Evolutionary conservation across 345 rosid genomes (phyloP).

Genomic region (Cardamine chenopodiifolia): DNA sequence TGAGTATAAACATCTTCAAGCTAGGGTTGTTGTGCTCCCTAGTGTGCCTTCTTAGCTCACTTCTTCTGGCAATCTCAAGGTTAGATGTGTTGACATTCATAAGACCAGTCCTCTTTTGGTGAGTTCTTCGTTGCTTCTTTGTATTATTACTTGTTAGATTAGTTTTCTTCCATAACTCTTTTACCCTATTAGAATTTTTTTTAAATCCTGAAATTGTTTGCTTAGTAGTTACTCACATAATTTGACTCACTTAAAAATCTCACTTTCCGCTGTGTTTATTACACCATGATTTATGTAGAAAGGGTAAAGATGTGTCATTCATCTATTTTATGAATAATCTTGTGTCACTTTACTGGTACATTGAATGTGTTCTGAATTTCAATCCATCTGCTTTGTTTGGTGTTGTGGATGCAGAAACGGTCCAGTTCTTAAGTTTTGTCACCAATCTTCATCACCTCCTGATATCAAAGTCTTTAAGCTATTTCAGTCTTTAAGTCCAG

Average conservation of each 20-base stretch:
- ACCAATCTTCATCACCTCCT: conserved; percentile 37
- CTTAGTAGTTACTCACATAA: not conserved
- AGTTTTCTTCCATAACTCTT: not conserved
- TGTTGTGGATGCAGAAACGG: conserved; percentile 47
- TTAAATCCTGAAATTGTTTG: not conserved
- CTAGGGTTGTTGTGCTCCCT: conserved; percentile 47
- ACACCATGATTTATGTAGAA: not conserved
- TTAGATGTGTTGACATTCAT: conserved; percentile 23
- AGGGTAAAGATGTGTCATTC: not conserved
- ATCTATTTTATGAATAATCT: not conserved
- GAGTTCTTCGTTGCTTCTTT: conserved; percentile 36
- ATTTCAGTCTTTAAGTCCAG: conserved; percentile 71
- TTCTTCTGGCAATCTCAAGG: conserved; percentile 27
- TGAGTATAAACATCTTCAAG: no score
- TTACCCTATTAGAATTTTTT: not conserved
- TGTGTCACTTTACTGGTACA: not conserved
- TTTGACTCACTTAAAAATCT: not conserved
- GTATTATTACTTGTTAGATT: not conserved
- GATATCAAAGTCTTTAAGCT: conserved; percentile 49
- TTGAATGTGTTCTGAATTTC: conserved; percentile 2
- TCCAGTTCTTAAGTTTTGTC: conserved; percentile 47
- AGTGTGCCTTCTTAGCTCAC: conserved; percentile 45
- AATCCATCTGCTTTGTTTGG: conserved; percentile 9
- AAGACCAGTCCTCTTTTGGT: conserved; percentile 45
- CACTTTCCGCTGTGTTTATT: not conserved